phyloP scores from a whole-genome alignment of 2,329 filamentous ascomycete species.

The Exutisphaerella laricina region DNA sequence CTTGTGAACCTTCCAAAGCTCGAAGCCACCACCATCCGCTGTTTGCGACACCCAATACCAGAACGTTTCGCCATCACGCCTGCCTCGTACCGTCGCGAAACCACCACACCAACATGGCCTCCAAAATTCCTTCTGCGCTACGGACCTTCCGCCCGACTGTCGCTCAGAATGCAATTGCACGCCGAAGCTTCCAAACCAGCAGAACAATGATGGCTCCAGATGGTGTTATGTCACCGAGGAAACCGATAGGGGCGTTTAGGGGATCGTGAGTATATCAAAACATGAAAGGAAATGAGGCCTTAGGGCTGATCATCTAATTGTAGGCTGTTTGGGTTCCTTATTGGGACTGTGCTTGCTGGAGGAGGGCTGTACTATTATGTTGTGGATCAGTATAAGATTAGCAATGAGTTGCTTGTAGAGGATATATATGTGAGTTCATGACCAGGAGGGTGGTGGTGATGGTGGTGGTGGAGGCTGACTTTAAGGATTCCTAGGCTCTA shows the following conservation, averaged over 20 bases:
- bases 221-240: conserved; percentile 48
- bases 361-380: conserved; percentile 86
- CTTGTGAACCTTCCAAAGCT: too few relatives aligned
- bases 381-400: conserved; percentile 85
- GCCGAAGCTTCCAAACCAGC: conserved; percentile 38
- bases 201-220: conserved; percentile 15
- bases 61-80: too few relatives aligned
- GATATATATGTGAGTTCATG: conserved; percentile 80
- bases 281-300: background rate
- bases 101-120: conserved; percentile 39
- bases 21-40: too few relatives aligned
- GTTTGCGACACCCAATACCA: too few relatives aligned
- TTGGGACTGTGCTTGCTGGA: conserved; percentile 74
- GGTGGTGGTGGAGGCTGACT: background rate
- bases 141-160: conserved; percentile 26
- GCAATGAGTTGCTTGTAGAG: conserved; percentile 88
- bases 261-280: conserved; percentile 57
- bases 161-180: conserved; percentile 7
- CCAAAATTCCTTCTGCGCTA: conserved; percentile 38
- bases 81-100: too few relatives aligned
- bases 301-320: background rate
- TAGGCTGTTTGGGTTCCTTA: conserved; percentile 86
- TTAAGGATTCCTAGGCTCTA: conserved; percentile 60
- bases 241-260: conserved; percentile 64
- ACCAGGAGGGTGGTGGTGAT: background rate